These are phyloP conservation scores for Claviceps paspali DNA, from an alignment of 2,329 filamentous ascomycete genomes.

Conservation along the genomic window DNA sequence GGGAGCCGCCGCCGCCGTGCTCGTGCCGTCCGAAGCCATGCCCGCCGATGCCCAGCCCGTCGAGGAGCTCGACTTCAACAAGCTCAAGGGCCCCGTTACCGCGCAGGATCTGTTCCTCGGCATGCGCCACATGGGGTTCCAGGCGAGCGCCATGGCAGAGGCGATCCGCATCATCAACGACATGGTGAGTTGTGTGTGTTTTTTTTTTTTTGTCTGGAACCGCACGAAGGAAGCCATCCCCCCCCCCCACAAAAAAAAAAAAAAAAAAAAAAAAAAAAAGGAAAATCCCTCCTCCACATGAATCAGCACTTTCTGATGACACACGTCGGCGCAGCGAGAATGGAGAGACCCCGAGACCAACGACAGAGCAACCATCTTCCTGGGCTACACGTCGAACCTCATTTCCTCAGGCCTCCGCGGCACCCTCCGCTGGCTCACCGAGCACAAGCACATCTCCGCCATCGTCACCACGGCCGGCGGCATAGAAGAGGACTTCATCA, in stretches of 20 bases:
- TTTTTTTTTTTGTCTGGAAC: too few species aligned
- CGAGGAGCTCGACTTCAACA: constrained; percentile 83
- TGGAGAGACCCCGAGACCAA: constrained; percentile 71
- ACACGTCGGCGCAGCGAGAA: constrained; percentile 35
- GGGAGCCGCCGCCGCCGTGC: constrained; percentile 61
- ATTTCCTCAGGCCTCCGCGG: constrained; percentile 92
- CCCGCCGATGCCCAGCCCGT: constrained; percentile 68
- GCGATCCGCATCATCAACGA: constrained; percentile 86
- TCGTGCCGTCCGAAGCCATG: constrained; percentile 71
- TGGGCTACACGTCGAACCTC: constrained; percentile 94
- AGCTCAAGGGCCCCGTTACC: constrained; percentile 62
- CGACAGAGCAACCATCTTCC: constrained; percentile 78
- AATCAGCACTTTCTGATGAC: too few species aligned
- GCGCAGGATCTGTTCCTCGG: constrained; percentile 69
- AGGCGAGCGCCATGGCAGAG: constrained; percentile 59
- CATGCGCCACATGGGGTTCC: constrained; percentile 74
- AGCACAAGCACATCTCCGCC: constrained; percentile 82
- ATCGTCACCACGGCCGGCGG: constrained; percentile 94
- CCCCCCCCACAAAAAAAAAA: too few species aligned
- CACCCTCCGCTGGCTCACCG: constrained; percentile 78
- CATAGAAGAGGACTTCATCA: constrained; percentile 96
- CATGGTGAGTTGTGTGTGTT: constrained; percentile 73
- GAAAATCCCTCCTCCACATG: too few species aligned
- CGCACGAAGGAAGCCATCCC: too few species aligned
- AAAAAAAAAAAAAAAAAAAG: too few species aligned